A percentile compares a stretch with the other conserved stretches of the same genome.
phyloP scores from a whole-genome alignment of 2,329 filamentous ascomycete species.

The Chaetomiaceae sp. region DNA sequence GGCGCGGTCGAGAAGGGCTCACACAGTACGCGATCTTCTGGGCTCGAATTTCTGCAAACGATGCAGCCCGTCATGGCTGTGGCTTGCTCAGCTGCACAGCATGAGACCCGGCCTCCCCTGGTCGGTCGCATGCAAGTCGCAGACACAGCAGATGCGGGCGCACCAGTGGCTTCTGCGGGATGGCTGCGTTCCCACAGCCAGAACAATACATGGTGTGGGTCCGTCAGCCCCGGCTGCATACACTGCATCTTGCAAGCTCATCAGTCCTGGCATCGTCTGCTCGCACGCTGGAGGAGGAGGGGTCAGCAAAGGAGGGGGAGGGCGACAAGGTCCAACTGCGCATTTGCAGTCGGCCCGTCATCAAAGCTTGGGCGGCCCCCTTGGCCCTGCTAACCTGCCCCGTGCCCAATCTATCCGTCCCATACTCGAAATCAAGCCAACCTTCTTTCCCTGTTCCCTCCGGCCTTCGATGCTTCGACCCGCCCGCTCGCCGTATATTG shows the following conservation, averaged over 20 bases:
- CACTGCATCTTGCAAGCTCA: background rate
- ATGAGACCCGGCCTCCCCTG: no score
- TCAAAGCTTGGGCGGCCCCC: slow-evolving; percentile 10
- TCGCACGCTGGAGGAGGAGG: background rate
- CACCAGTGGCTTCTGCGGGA: background rate
- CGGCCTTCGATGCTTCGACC: slow-evolving; percentile 15
- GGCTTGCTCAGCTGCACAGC: slow-evolving; percentile 17
- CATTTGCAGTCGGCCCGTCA: slow-evolving; percentile 15
- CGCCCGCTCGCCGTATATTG: slow-evolving; percentile 20
- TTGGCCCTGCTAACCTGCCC: slow-evolving; percentile 16
- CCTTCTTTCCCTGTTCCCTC: slow-evolving; percentile 20
- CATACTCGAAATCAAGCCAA: slow-evolving; percentile 15
- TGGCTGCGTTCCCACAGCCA: background rate
- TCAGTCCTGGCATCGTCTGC: background rate
- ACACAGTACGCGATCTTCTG: no score
- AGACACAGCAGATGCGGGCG: background rate
- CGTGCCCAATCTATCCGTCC: slow-evolving; percentile 23
- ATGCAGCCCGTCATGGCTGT: slow-evolving; percentile 6
- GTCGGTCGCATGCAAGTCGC: no score
- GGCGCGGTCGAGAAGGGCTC: no score
- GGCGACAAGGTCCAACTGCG: background rate
- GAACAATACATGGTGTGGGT: background rate
- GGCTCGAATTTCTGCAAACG: background rate
- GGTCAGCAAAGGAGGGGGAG: slow-evolving; percentile 3
- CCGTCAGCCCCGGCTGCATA: slow-evolving; percentile 1